These are phyloP conservation scores for Cladosporium oxysporum DNA, from an alignment of 2,329 filamentous ascomycete genomes.

Conservation along the genomic window DNA sequence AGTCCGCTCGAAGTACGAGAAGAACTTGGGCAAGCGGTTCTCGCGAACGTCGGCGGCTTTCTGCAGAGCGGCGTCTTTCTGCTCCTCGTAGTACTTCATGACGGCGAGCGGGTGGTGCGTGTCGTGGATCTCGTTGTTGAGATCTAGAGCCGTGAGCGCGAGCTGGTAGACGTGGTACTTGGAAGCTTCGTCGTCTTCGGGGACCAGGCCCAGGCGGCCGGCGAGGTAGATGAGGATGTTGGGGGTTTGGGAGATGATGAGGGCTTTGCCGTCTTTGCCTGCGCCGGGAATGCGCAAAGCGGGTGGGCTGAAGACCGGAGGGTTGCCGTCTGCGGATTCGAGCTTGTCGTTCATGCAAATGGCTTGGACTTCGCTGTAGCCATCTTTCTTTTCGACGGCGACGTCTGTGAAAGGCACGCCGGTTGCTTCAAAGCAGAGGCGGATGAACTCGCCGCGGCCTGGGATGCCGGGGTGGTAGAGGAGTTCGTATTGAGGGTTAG, in stretches of 20 bases:
- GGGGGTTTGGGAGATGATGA: constrained; percentile 68
- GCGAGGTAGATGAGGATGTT: constrained; percentile 74
- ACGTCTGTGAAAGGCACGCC: constrained; percentile 66
- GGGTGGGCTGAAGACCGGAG: constrained; percentile 67
- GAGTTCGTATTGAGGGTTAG: constrained; percentile 38
- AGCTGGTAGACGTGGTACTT: constrained; percentile 64
- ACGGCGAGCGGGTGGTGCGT: constrained; percentile 70
- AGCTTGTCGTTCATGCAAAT: constrained; percentile 43
- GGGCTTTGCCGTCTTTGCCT: constrained; percentile 53
- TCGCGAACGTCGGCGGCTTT: constrained; percentile 60
- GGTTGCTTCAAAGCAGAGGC: constrained; percentile 70
- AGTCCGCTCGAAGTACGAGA: constrained; percentile 69
- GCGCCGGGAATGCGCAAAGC: constrained; percentile 57
- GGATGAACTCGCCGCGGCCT: constrained; percentile 73
- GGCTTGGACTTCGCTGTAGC: constrained; percentile 52
- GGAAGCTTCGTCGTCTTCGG: constrained; percentile 49
- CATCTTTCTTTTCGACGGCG: constrained; percentile 52
- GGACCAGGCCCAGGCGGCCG: constrained; percentile 58
- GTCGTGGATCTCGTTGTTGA: constrained; percentile 73
- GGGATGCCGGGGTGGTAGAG: constrained; percentile 72
- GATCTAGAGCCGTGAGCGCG: constrained; percentile 68
- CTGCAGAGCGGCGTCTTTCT: constrained; percentile 66
- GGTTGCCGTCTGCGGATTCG: constrained; percentile 54
- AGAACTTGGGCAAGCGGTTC: constrained; percentile 69
- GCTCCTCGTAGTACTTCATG: constrained; percentile 69